These are phyloP conservation scores for Wickerhamiella sergipiensis DNA, from an alignment of 805 yeast species.

Conservation along the genomic window DNA sequence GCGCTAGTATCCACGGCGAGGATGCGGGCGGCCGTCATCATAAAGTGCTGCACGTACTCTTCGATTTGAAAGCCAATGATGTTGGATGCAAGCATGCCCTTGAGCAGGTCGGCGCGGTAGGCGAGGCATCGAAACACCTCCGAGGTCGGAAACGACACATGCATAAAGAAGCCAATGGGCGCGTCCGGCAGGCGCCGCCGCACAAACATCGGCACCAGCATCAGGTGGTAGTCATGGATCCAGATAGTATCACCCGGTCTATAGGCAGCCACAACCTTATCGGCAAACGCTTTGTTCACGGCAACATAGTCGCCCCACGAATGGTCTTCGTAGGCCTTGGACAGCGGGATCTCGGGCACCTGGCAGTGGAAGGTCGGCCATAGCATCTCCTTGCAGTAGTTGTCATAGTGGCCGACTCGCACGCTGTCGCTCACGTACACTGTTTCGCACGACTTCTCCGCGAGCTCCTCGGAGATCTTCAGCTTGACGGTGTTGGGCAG, in stretches of 20 bases:
- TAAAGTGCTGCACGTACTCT: slow-evolving; percentile 86
- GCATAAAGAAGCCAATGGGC: slow-evolving; percentile 81
- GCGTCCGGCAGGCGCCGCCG: slow-evolving; percentile 66
- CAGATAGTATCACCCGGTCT: slow-evolving; percentile 68
- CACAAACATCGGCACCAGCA: slow-evolving; percentile 76
- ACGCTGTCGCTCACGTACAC: slow-evolving; percentile 66
- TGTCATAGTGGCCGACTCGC: slow-evolving; percentile 80
- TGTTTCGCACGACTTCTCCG: slow-evolving; percentile 36
- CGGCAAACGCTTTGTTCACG: slow-evolving; percentile 70
- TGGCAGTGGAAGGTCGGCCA: slow-evolving; percentile 96
- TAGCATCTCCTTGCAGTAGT: slow-evolving; percentile 82
- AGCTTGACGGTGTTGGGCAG: slow-evolving; percentile 44
- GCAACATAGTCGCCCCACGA: slow-evolving; percentile 77
- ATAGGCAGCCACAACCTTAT: slow-evolving; percentile 52
- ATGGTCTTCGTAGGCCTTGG: slow-evolving; percentile 89
- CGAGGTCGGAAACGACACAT: slow-evolving; percentile 87
- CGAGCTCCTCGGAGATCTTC: slow-evolving; percentile 37
- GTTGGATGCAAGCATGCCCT: slow-evolving; percentile 83
- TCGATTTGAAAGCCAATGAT: slow-evolving; percentile 79
- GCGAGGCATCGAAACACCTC: slow-evolving; percentile 93
- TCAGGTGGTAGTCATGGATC: slow-evolving; percentile 88
- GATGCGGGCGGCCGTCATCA: slow-evolving; percentile 77
- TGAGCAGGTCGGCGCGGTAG: slow-evolving; percentile 58
- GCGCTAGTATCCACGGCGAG: slow-evolving; percentile 76
- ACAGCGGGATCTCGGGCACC: slow-evolving; percentile 86